Base-by-base conservation (phyloP, 192 early-diverging fungal genomes). In the Linnemannia elongata region DNA sequence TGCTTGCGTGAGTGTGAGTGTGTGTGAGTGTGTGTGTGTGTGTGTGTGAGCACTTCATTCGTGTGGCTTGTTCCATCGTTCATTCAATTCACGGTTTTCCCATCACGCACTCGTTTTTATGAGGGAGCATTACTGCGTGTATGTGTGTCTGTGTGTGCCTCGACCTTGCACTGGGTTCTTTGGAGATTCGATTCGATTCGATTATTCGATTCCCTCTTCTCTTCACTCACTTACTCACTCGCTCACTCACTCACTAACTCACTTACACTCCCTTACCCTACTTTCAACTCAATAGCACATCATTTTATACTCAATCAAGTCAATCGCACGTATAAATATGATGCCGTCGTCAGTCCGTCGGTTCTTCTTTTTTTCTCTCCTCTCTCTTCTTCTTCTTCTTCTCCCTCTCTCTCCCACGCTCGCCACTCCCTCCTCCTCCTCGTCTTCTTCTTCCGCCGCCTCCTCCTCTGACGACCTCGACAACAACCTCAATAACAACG, bases 381-480 rank as follows among this genome's bases (percentile, higher is more conserved):
- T 76, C 15, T 38, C 55, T 39, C 36, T 73, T 71, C 60, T 73
- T n/a, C 42, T 74, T 30, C 22, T 27, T 35, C n/a, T 73, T 18
- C 27, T 47, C 72, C 74, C 71, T 33, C 74, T 22, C 73, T 33
- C 36, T 41, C 80, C 52, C 74, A 41, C 49, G 30, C 80, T 57
- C 54, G 45, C 79, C 27, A 63, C 78, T 22, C 27, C 75, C 39
- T 24, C 74, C 12, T 71, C 74, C 22, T 41, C 81, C 20, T 57
- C 76, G 13, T 60, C 80, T 42, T 8, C 60, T 36, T 72, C 75
- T 42, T 8, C 60, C n/a, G 60, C 75, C 42, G 9, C 69, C 49
- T 17, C 76, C 44, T 70, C 77, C 45, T 68, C 63, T 54, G 41
- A 77, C 78, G 52, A 79, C 68, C 44, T 24, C 72, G 70, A 82